Percentiles rank a stretch among this genome's conserved stretches.
phyloP scores from a whole-genome alignment of 2,329 filamentous ascomycete genomes.

The Neoascochyta sp. region DNA sequence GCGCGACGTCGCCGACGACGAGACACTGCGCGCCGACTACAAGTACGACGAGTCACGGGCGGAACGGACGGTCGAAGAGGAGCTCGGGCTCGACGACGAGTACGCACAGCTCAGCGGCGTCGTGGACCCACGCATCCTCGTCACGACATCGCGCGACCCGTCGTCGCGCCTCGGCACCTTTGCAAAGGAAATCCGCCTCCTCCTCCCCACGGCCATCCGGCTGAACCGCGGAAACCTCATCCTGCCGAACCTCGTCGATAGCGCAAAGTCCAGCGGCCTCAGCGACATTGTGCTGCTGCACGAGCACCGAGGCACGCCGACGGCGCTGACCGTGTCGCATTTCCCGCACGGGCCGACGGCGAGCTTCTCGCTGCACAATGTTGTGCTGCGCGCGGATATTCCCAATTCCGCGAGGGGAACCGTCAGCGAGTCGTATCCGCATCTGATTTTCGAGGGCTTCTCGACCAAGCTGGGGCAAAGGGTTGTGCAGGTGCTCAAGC shows the following conservation, averaged over 20 bases:
- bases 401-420: slow-evolving; percentile 83
- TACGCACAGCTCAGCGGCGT: slow-evolving; percentile 89
- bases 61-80: slow-evolving; percentile 63
- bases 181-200: slow-evolving; percentile 81
- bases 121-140: slow-evolving; percentile 80
- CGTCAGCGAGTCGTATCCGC: slow-evolving; percentile 87
- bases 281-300: slow-evolving; percentile 73
- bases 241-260: slow-evolving; percentile 77
- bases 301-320: slow-evolving; percentile 89
- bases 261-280: slow-evolving; percentile 74
- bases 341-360: slow-evolving; percentile 85
- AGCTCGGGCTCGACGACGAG: slow-evolving; percentile 79
- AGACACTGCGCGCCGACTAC: slow-evolving; percentile 76
- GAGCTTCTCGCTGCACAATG: slow-evolving; percentile 87
- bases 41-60: slow-evolving; percentile 84
- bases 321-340: slow-evolving; percentile 81
- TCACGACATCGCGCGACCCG: slow-evolving; percentile 87
- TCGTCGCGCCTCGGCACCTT: slow-evolving; percentile 83
- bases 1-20: slow-evolving; percentile 80
- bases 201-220: slow-evolving; percentile 80
- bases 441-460: slow-evolving; percentile 94
- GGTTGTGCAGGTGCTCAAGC: slow-evolving; percentile 86
- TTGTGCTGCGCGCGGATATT: slow-evolving; percentile 88
- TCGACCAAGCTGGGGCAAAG: slow-evolving; percentile 73
- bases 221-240: slow-evolving; percentile 90